phyloP scores from a whole-genome alignment of 176 grass and related monocot genomes.

The Otatea glauca region DNA sequence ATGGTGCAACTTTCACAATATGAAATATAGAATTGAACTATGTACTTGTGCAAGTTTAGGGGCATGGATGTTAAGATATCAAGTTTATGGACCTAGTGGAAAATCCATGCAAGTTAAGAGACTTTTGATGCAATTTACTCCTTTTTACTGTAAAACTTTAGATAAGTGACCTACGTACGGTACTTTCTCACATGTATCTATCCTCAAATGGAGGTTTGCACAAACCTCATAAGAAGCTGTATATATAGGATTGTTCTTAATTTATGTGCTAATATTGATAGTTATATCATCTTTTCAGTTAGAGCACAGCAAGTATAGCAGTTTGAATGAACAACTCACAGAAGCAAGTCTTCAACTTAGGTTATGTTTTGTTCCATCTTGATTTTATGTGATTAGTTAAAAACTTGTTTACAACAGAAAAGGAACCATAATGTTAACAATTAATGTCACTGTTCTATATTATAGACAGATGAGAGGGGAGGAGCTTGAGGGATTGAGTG shows the following conservation, averaged over 20 bases:
- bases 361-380: slow-evolving; percentile 56
- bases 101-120: neutral
- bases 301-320: slow-evolving; percentile 63
- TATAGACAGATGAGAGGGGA: slow-evolving; percentile 92
- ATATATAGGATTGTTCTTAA: slow-evolving; percentile 4
- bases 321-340: slow-evolving; percentile 73
- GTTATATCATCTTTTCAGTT: slow-evolving; percentile 57
- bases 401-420: slow-evolving; percentile 24
- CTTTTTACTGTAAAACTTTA: neutral
- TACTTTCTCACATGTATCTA: neutral
- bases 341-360: slow-evolving; percentile 82
- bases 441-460: slow-evolving; percentile 1
- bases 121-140: neutral
- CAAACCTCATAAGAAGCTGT: slow-evolving; percentile 8
- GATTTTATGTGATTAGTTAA: slow-evolving; percentile 25
- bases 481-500: slow-evolving; percentile 71
- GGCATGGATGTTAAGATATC: neutral
- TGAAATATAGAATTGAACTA: neutral
- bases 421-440: neutral
- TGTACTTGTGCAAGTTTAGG: neutral
- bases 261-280: neutral
- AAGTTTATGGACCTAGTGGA: neutral
- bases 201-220: neutral
- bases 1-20: neutral
- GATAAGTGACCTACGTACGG: neutral